Conservation (phyloP, 1,284 basidiomycete species). For the Sporisorium sorghi region DNA sequence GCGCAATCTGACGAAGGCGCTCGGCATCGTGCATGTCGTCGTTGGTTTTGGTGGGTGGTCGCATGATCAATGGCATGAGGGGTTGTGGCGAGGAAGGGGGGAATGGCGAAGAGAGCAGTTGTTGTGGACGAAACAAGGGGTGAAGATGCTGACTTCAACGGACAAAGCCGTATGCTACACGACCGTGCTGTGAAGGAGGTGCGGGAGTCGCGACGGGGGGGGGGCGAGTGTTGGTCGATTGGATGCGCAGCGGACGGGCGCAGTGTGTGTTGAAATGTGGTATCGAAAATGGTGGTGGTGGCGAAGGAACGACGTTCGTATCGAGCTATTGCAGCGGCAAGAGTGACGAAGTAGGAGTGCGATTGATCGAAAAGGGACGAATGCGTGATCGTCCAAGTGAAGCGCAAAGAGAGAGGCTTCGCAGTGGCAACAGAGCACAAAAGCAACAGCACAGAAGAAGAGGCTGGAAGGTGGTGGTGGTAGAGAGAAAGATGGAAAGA, state of each 20-base stretch:
- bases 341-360: too few relatives aligned
- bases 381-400: too few relatives aligned
- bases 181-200: background rate
- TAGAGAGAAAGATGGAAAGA: too few relatives aligned
- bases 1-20: conserved; percentile 46
- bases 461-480: too few relatives aligned
- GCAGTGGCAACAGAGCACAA: too few relatives aligned
- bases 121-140: background rate
- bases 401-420: too few relatives aligned
- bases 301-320: conserved; percentile 8
- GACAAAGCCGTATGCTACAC: background rate
- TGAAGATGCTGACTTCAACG: background rate
- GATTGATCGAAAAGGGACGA: too few relatives aligned
- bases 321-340: conserved; percentile 19
- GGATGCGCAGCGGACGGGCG: conserved; percentile 9
- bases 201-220: too few relatives aligned
- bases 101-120: background rate
- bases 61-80: conserved; percentile 35
- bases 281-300: background rate
- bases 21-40: conserved; percentile 41
- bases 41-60: conserved; percentile 19
- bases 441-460: too few relatives aligned
- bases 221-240: too few relatives aligned
- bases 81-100: background rate
- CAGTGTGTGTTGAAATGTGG: background rate